Evolutionary conservation across 306 rosid genomes (phyloP).

Genomic region (Cucurbita pepo): DNA sequence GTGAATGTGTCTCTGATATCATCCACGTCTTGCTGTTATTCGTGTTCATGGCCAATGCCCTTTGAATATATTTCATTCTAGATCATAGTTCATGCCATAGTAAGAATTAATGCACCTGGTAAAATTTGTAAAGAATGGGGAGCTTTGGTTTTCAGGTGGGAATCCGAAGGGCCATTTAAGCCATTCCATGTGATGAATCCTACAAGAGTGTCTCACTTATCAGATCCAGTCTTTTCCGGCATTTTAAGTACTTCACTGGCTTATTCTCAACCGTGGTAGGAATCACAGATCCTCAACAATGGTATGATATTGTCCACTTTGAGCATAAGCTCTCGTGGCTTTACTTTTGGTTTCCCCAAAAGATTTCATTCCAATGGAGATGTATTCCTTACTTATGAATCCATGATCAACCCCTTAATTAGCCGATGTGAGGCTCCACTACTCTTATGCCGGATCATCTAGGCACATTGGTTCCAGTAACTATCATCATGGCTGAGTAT

Average conservation of each 20-base stretch:
- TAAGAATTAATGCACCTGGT: background rate
- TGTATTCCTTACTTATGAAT: too few relatives aligned
- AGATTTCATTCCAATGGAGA: too few relatives aligned
- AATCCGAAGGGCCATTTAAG: slow-evolving; percentile 81
- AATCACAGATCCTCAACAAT: too few relatives aligned
- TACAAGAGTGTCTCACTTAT: slow-evolving; percentile 73
- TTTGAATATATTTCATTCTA: background rate
- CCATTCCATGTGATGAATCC: slow-evolving; percentile 90
- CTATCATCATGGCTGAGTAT: background rate
- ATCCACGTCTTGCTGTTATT: background rate
- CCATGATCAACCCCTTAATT: too few relatives aligned
- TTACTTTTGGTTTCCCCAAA: too few relatives aligned
- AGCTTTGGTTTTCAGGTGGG: slow-evolving; percentile 47
- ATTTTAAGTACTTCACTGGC: slow-evolving; percentile 37
- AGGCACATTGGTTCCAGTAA: background rate
- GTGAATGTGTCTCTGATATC: background rate
- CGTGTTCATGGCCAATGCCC: background rate
- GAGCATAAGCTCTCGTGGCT: too few relatives aligned
- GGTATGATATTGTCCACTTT: too few relatives aligned
- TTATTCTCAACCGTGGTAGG: background rate
- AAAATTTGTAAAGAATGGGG: background rate
- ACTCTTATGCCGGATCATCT: background rate
- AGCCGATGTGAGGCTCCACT: too few relatives aligned
- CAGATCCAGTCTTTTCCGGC: slow-evolving; percentile 67
- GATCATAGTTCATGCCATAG: background rate